phyloP scores from a whole-genome alignment of 1,284 basidiomycete species.

The Porphyrellus sp. region DNA sequence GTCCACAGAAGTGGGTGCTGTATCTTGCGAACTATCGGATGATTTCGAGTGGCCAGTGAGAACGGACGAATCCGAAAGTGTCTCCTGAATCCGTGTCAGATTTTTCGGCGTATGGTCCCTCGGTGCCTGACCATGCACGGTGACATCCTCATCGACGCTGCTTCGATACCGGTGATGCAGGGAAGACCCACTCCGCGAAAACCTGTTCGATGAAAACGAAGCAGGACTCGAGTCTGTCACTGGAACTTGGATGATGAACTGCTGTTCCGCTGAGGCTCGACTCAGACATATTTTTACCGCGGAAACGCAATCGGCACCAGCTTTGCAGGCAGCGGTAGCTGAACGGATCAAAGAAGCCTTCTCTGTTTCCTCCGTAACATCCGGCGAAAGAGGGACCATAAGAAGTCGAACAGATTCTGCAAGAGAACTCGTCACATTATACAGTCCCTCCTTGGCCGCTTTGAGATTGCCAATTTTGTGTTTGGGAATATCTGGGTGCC shows the following conservation, averaged over 20 bases:
- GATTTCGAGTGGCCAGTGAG: constrained; percentile 40
- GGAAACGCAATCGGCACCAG: constrained; percentile 84
- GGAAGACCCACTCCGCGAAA: constrained; percentile 36
- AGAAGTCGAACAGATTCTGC: constrained; percentile 84
- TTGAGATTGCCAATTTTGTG: constrained; percentile 59
- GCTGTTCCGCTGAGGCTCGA: constrained; percentile 55
- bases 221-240: constrained; percentile 42
- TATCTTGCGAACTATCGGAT: constrained; percentile 45
- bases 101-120: constrained; percentile 26
- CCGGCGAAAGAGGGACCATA: constrained; percentile 48
- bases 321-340: constrained; percentile 84
- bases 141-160: constrained; percentile 48
- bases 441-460: constrained; percentile 78
- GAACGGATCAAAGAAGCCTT: constrained; percentile 74
- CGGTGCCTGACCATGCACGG: constrained; percentile 47
- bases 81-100: constrained; percentile 27
- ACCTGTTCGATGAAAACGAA: constrained; percentile 47
- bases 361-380: constrained; percentile 74
- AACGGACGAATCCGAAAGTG: constrained; percentile 34
- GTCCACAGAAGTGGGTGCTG: constrained; percentile 46
- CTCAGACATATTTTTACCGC: constrained; percentile 78
- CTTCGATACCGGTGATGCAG: constrained; percentile 33
- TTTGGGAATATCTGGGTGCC: constrained; percentile 58
- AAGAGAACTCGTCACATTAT: constrained; percentile 81
- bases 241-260: constrained; percentile 65